phyloP scores from a whole-genome alignment of 2,329 filamentous ascomycete species.

The Apiospora hydei region DNA sequence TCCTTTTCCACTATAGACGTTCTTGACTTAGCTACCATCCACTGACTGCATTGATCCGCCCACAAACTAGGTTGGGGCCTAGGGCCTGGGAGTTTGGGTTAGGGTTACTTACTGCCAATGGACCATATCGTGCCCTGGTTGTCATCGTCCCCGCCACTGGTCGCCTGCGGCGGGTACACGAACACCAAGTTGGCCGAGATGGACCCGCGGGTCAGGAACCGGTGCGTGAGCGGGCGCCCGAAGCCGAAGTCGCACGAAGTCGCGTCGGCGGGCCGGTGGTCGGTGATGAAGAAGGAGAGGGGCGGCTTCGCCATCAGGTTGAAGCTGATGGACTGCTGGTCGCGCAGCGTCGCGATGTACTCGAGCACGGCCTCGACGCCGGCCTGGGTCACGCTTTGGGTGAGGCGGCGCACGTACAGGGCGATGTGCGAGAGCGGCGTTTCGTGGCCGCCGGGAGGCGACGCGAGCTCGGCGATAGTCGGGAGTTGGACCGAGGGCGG shows the following conservation, averaged over 20 bases:
- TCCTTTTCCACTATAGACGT: conserved; percentile 28
- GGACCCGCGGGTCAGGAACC: conserved; percentile 29
- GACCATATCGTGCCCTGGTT: conserved; percentile 34
- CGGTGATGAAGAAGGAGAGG: conserved; percentile 30
- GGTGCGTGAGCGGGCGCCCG: conserved; percentile 28
- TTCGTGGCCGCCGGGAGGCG: conserved; percentile 24
- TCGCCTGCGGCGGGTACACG: conserved; percentile 30
- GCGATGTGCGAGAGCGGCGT: conserved; percentile 21
- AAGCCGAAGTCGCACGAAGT: conserved; percentile 33
- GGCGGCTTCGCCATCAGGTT: conserved; percentile 25
- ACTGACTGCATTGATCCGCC: too few relatives aligned
- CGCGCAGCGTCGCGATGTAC: conserved; percentile 6
- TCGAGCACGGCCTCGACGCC: conserved; percentile 7
- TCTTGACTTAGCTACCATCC: background rate
- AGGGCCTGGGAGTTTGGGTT: background rate
- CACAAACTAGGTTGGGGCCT: background rate
- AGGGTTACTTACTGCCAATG: conserved; percentile 21
- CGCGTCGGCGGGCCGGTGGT: conserved; percentile 31
- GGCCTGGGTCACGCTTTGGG: conserved; percentile 27
- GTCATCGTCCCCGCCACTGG: conserved; percentile 18
- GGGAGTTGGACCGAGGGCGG: conserved; percentile 11
- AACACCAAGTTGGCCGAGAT: conserved; percentile 29
- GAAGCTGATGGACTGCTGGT: conserved; percentile 26
- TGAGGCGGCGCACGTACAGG: conserved; percentile 25
- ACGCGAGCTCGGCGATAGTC: background rate